Base-by-base conservation (phyloP, 2,329 filamentous ascomycete species). In the Curvularia sp. region DNA sequence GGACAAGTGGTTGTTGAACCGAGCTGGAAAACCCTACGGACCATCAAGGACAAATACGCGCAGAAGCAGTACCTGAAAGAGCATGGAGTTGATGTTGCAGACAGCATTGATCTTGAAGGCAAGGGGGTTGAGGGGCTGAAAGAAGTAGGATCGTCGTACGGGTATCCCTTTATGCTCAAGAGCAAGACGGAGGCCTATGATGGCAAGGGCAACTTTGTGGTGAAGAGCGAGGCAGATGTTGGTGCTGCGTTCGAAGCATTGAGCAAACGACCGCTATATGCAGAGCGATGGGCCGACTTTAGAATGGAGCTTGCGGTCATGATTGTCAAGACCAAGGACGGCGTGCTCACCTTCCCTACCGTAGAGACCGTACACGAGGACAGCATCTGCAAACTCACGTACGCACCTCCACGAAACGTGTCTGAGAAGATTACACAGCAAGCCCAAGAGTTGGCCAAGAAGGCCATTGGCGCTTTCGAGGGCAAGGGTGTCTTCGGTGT, bases 331-430 rank as follows among this genome's bases (percentile, higher is more conserved):
- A 96, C 91, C 0, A 90, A 93, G 72, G 88, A 96, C 65, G 78
- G 80, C 5, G 82, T 86, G 3, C 80, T 93, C 30, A 87, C 93
- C 4, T 98, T 95, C 74, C 93, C 95, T 0, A 90, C 89, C 0
- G 93, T 97, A 1, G 95, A 99, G 81, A 98, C 94, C 1, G 86
- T 98, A 28, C 95, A 99, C 69, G 92, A 97, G 78, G 91, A 98
- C 77, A 95, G 88, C 72, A 93, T 99, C 68, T 98, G 95, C 85
- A 95, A 96, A 68, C 88, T 93, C 64, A 92, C 94, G 2, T 97
- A 93, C 74, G 89, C 89, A 51, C 95, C 95, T 2, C 91, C 94
- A 1, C 85, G 93, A 36, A 83, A 85, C 6, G 87, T 96, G 3
- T 81, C 87, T 1, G 79, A 82, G 1, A 77, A 81, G 1, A 82